Evolutionary conservation across 768 basidiomycete genomes (phyloP).

Genomic region (Guyanaporus albipodus): DNA sequence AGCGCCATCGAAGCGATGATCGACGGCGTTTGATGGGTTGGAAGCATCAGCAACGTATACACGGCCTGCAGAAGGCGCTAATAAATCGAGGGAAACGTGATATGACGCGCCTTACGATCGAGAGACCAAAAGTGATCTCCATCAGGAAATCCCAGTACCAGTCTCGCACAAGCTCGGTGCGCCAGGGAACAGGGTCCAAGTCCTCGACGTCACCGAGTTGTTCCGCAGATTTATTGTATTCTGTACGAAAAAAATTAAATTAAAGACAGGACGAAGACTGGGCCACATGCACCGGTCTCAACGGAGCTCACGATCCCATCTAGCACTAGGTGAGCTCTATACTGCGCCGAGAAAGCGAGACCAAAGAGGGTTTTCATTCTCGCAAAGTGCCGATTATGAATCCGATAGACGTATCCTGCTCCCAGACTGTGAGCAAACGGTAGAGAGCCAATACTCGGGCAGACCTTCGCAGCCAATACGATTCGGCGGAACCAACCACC

Average conservation of each 20-base stretch:
- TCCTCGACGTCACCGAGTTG: conserved; percentile 29
- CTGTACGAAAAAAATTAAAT: conserved; percentile 27
- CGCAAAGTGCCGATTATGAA: conserved; percentile 34
- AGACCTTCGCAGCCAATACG: conserved; percentile 36
- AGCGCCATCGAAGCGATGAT: conserved; percentile 33
- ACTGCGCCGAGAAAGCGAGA: conserved; percentile 36
- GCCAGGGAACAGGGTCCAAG: conserved; percentile 26
- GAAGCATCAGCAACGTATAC: conserved; percentile 21
- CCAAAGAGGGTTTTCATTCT: conserved; percentile 37
- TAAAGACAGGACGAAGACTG: background rate
- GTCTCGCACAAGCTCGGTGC: conserved; percentile 7
- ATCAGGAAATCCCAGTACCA: conserved; percentile 38
- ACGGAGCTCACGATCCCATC: conserved; percentile 35
- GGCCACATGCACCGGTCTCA: conserved; percentile 23
- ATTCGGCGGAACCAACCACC: conserved; percentile 33
- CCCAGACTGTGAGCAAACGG: background rate
- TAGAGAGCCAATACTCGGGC: background rate
- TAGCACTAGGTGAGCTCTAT: conserved; percentile 34
- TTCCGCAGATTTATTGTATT: conserved; percentile 33
- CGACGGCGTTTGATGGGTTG: conserved; percentile 25
- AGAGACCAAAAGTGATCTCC: conserved; percentile 30
- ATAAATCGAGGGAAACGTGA: background rate
- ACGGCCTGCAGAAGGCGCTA: conserved; percentile 16
- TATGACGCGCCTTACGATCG: conserved; percentile 28
- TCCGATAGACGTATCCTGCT: conserved; percentile 41